Conservation (phyloP, 768 basidiomycete genomes). For the Mycena haematopus region DNA sequence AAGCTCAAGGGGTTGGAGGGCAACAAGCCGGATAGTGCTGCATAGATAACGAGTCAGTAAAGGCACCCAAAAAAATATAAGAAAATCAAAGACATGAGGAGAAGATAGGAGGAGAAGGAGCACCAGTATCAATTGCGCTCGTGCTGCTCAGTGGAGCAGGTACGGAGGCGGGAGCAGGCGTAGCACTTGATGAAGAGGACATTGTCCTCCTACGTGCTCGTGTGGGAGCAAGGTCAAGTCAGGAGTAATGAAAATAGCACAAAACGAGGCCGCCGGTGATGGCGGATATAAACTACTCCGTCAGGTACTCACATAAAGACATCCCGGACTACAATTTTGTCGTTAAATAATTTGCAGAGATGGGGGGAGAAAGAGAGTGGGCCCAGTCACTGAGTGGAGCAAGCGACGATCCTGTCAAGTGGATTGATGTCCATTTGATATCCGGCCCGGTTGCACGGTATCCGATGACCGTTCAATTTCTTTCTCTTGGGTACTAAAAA, state of each 20-base stretch:
- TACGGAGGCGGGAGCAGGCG: not conserved
- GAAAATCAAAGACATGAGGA: not conserved
- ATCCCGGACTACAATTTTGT: not conserved
- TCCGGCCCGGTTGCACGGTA: not conserved
- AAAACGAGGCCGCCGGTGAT: not conserved
- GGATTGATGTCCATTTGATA: not conserved
- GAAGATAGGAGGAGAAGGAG: not conserved
- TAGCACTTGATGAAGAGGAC: not conserved
- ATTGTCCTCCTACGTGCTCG: not conserved
- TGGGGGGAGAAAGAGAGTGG: not conserved
- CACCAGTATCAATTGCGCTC: not conserved
- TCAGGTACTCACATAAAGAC: not conserved
- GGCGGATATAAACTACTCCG: not conserved
- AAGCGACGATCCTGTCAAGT: not conserved
- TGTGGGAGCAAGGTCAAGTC: not conserved
- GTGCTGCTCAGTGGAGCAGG: not conserved
- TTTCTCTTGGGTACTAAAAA: no score
- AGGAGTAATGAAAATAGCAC: not conserved
- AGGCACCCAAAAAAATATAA: not conserved
- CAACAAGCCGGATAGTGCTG: no score
- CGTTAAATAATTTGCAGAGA: not conserved
- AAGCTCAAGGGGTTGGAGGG: not conserved
- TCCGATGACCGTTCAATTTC: no score
- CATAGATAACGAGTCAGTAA: no score
- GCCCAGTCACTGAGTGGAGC: not conserved